Base-by-base conservation (phyloP, 2,329 filamentous ascomycete species). In the Exutisphaerella laricina region DNA sequence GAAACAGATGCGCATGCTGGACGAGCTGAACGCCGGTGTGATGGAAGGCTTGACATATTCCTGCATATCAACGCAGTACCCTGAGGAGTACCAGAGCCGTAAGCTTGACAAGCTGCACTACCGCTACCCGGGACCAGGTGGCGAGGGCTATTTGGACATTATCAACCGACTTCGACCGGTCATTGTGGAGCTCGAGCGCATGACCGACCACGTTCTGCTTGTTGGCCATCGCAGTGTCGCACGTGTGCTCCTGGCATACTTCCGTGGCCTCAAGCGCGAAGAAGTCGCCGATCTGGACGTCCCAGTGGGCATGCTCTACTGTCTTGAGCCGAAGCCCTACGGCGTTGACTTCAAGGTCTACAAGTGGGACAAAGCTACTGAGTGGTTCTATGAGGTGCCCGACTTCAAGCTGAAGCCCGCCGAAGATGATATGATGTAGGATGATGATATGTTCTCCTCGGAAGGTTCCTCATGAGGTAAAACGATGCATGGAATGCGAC, bases 271-370 rank as follows among this genome's bases (percentile, higher is more conserved):
- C 40, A 88, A 85, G 37, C 77, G 89, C 25, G 83, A 95, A 51
- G 85, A 95, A 59, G 94, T 98, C 48, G 90, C 92, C 9, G 88
- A 96, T 57, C 77, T 98, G 49, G 90, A 97, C 60, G 86, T 96
- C 33, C 92, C 92, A 0, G 72, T 98, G 36, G 92, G 92, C 13
- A 89, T 95, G 73, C 74, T 96, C 5, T 98, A 94, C 65, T 86
- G 88, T 55, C 84, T 98, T 35, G 90, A 98, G 66, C 92, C 92
- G 51, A 96, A 96, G 73, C 92, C 92, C 1, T 98, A 98, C 55
- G 92, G 92, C 10, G 89, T 96, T 45, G 90, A 95, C 48, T 96
- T 97, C 70, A 90, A 94, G 64, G 90, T 88, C 0, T 98, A 94
- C 72, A 79, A 82, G 48, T 98, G 95, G 70, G 86, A 95, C 61